Evolutionary conservation across 116 monocot species (phyloP), one percentile per base, ranked within the genome.

Genomic region (Papilionanthe hybrid): DNA sequence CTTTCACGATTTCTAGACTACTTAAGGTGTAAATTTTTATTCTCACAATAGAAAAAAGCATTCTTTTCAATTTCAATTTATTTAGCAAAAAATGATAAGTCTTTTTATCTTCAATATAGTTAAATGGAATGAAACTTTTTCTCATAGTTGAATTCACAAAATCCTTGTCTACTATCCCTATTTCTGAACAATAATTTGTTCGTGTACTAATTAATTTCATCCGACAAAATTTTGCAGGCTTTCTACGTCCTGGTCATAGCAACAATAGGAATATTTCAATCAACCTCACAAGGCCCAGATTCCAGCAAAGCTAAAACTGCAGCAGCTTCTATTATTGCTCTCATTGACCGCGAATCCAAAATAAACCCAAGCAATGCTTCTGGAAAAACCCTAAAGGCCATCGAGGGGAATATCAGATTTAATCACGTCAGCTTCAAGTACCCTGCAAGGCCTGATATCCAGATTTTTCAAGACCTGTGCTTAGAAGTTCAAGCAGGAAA

Each of bases 391-490:
- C 58, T 83, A 66, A 77, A 86, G 69, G 43, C 32, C 3, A 32
- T 86, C 55, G 75, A 87, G 63, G 90, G 87, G 0, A 72, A 84
- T 57, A 87, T 88, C 48, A 84, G 82, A 72, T 82, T 88, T 45
- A 65, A 50, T 42, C 86, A 88, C 74, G 76, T 91, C 44, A 78
- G 79, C 45, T 88, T 91, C 83, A 82, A 74, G 75, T 91, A 88
- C 76, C 85, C 89, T 23, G 75, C 77, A 30, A 78, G 91, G 45
- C 86, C 89, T 17, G 83, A 85, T 76, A 76, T 89, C 13, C 83
- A 83, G 41, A 87, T 89, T 67, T 91, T 91, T 75, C 78, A 81
- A 75, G 84, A 88, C 55, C 42, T 91, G 11, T 91, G 86, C 81
- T 85, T 90, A 65, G 53, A 73, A 17, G 80, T 90, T 65, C 85